These are phyloP conservation scores for Colletotrichum plurivorum DNA, from an alignment of 2,329 filamentous ascomycete species.

Conservation along the genomic window DNA sequence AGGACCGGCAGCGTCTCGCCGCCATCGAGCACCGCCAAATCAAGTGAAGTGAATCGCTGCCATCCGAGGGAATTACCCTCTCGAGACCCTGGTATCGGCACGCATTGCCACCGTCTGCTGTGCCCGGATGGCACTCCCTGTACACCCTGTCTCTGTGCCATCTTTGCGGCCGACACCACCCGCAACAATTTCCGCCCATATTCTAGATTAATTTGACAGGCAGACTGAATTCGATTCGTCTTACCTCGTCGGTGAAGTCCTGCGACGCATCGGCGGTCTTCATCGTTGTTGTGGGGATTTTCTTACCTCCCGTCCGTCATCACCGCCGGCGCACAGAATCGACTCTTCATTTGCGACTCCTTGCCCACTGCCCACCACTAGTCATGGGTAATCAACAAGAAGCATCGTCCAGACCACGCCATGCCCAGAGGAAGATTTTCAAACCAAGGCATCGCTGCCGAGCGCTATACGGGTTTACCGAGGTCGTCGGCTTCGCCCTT, in stretches of 20 bases:
- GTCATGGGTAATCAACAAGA: neutral
- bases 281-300: neutral
- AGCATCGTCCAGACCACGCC: conserved; percentile 14
- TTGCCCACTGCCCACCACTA: conserved; percentile 1
- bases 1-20: neutral
- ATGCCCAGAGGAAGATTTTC: neutral
- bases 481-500: neutral
- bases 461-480: neutral
- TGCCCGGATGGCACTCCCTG: neutral
- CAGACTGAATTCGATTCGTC: conserved; percentile 31
- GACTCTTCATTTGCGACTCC: neutral
- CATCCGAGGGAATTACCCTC: conserved; percentile 9
- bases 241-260: conserved; percentile 41
- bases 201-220: neutral
- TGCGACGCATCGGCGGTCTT: neutral
- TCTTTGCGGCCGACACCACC: neutral
- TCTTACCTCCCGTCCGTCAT: neutral
- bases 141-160: neutral
- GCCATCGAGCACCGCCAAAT: conserved; percentile 17
- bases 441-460: neutral
- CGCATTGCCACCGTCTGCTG: conserved; percentile 7
- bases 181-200: neutral
- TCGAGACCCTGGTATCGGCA: conserved; percentile 3
- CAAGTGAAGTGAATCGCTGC: neutral
- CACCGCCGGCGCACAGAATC: neutral